These are phyloP conservation scores for Apiotrichum laibachii DNA, from an alignment of 1,284 basidiomycete genomes.

Conservation along the genomic window DNA sequence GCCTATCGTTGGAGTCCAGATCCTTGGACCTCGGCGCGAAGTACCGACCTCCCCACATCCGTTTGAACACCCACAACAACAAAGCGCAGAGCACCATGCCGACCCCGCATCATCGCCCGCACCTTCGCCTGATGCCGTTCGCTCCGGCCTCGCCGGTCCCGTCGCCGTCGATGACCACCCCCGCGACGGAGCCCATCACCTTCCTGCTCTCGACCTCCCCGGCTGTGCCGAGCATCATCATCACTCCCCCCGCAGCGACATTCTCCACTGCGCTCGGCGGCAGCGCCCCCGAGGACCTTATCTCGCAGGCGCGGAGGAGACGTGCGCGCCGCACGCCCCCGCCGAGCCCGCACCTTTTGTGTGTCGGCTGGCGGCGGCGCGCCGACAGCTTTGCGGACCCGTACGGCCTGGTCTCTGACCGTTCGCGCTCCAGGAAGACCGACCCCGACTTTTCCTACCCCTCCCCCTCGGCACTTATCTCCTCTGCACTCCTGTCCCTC, in stretches of 20 bases:
- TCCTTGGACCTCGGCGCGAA: too few relatives aligned
- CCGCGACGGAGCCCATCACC: not conserved
- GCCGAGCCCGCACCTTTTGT: not conserved
- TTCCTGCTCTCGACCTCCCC: not conserved
- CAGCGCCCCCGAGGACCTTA: not conserved
- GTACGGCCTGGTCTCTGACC: not conserved
- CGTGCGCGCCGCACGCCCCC: not conserved
- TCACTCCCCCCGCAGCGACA: not conserved
- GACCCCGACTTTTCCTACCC: too few relatives aligned
- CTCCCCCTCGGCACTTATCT: too few relatives aligned
- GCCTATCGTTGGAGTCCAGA: too few relatives aligned
- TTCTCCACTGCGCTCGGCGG: not conserved
- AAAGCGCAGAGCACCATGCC: too few relatives aligned
- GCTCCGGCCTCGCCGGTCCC: not conserved
- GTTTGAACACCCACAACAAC: too few relatives aligned
- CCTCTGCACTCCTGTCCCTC: not conserved
- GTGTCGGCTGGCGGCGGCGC: constrained; percentile 1
- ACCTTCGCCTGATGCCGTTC: not conserved
- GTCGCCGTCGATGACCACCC: not conserved
- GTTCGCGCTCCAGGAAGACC: not conserved
- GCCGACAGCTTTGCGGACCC: not conserved
- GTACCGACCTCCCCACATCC: too few relatives aligned
- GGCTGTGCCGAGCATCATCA: not conserved
- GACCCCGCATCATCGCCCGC: not conserved
- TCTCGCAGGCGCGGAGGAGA: constrained; percentile 1